Conservation (phyloP, 805 yeast genomes). For the Scheffersomyces amazonensis region DNA sequence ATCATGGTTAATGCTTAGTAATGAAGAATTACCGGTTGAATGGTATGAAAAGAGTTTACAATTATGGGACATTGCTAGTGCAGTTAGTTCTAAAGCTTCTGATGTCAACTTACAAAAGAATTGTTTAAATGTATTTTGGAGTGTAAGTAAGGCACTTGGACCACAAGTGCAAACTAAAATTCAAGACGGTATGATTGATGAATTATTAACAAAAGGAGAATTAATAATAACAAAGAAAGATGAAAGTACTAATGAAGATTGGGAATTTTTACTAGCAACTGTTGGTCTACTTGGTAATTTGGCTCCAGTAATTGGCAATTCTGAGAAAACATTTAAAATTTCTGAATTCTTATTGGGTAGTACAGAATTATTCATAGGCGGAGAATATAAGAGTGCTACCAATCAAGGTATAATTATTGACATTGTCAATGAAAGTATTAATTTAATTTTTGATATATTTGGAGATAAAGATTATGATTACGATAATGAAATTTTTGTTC, state of each 20-base stretch:
- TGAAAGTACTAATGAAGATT: slow-evolving; percentile 6
- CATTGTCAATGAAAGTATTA: slow-evolving; percentile 57
- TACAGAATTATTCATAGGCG: slow-evolving; percentile 5
- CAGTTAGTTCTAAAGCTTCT: slow-evolving; percentile 9
- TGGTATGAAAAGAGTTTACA: slow-evolving; percentile 34
- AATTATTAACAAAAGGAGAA: slow-evolving; percentile 15
- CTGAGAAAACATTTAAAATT: slow-evolving; percentile 42
- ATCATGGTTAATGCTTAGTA: slow-evolving; percentile 51
- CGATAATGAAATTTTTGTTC: slow-evolving; percentile 66
- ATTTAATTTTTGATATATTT: slow-evolving; percentile 72
- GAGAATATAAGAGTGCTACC: slow-evolving; percentile 1
- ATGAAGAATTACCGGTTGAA: slow-evolving; percentile 26
- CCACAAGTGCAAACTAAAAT: slow-evolving; percentile 26
- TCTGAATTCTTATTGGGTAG: slow-evolving; percentile 42
- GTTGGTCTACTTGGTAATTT: slow-evolving; percentile 53
- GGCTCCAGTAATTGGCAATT: slow-evolving; percentile 45
- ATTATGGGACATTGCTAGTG: slow-evolving; percentile 27
- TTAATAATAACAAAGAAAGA: neutral
- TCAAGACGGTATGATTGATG: slow-evolving; percentile 21
- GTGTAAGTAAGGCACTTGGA: slow-evolving; percentile 33
- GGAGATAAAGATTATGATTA: slow-evolving; percentile 69
- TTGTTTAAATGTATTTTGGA: slow-evolving; percentile 37
- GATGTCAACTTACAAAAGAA: slow-evolving; percentile 26
- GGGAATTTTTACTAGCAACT: slow-evolving; percentile 41
- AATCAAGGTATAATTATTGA: slow-evolving; percentile 26